phyloP scores from a whole-genome alignment of 148 eudicot species.

The Arctostaphylos glauca region DNA sequence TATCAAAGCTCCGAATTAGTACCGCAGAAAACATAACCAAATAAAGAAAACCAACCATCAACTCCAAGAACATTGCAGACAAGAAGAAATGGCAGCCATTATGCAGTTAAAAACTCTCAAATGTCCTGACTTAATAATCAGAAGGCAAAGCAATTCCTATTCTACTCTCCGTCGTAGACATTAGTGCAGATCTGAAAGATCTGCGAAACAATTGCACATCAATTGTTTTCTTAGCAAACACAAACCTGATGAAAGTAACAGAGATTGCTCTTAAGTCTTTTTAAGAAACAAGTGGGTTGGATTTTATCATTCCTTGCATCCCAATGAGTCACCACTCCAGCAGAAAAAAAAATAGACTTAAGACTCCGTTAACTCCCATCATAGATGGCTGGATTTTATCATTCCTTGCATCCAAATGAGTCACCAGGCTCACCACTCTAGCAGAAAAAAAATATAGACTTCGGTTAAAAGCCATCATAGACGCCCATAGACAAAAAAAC shows the following conservation, averaged over 20 bases:
- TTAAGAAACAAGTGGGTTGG: background rate
- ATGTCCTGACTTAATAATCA: background rate
- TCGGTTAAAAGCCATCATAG: background rate
- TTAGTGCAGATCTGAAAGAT: background rate
- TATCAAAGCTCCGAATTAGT: background rate
- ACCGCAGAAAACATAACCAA: background rate
- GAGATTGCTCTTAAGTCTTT: background rate
- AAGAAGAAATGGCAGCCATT: background rate
- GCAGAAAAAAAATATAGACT: too few species aligned
- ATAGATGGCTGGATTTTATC: too few species aligned
- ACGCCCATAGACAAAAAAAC: background rate
- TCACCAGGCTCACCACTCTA: too few species aligned
- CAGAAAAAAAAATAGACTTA: background rate
- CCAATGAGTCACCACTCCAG: background rate
- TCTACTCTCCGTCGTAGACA: background rate
- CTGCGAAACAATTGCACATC: background rate
- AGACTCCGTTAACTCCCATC: background rate
- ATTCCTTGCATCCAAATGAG: too few species aligned
- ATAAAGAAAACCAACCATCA: background rate
- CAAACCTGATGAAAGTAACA: too few species aligned
- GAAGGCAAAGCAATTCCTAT: background rate
- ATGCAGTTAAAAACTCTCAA: background rate
- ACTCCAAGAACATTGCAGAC: background rate
- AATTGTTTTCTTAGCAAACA: background rate
- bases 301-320: background rate